Base-by-base conservation (phyloP, 2,329 filamentous ascomycete genomes). In the Balansia obtecta region DNA sequence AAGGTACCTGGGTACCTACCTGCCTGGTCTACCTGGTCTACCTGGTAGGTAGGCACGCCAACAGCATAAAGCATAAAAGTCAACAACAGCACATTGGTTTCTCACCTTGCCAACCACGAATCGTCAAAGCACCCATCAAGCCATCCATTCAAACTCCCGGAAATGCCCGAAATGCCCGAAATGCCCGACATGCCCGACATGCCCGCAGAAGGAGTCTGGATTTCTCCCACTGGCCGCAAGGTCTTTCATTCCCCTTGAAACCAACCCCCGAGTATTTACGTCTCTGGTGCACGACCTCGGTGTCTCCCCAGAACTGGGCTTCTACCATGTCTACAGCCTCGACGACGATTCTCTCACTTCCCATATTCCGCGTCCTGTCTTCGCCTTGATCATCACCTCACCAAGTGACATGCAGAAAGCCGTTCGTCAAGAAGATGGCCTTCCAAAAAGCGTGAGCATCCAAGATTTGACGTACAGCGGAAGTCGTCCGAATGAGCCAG, bases 271-370 rank as follows among this genome's bases (percentile, higher is more conserved):
- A 60, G 81, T 91, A 45, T 89, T 94, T 77, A 84, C 79, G 51
- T 70, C 76, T 44, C 77, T 94, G 15, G 76, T 85, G 27, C 79
- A 80, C 62, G 79, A 82, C 56, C 77, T 93, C 13, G 87, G 87
- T 46, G 73, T 93, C 43, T 83, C 85, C 1, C 63, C 71, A 27
- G 70, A 74, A 38, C 73, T 94, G 15, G 73, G 76, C 57, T 94
- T 93, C 73, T 80, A 88, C 67, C 88, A 94, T 64, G 84, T 94
- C 64, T 91, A 80, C 72, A 85, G 80, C 57, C 79, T 94, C 61
- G 82, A 88, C 63, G 86, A 93, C 43, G 79, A 84, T 0, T 77
- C 83, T 27, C 76, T 91, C n/a, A 75, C 93, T 54, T 76, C 79
- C 50, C 82, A 89, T 65, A 60, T 66, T 8, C 87, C 88, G 0